Evolutionary conservation across 306 rosid species (phyloP), one percentile per base, ranked within the genome.

Genomic region (Cajanus cajan): DNA sequence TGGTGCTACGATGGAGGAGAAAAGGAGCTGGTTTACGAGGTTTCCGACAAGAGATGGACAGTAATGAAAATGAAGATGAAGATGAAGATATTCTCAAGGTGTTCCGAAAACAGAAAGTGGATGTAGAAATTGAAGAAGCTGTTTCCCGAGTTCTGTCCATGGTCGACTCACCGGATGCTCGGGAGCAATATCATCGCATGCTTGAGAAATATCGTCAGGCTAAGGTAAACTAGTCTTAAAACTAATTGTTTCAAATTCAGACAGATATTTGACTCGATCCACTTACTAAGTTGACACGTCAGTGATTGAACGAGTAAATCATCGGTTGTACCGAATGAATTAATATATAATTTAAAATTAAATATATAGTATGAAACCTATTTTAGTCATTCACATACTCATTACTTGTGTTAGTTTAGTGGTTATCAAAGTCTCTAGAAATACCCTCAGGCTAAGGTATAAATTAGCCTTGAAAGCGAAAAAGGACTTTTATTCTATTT

Each of bases 1-100:
- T 86, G 72, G 94, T 96, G 64, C 88, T 96, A 7, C 84, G 99
- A 31, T 96, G 99, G 99, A 87, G 93, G 31, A 85, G 99, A 80
- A 96, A 86, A 91, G 93, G 99, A 75, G 86, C 25, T 33, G 99
- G 99, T 74, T 83, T 96, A 81, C 92, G 99, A 67, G 97, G 99
- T 48, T 96, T 93, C 80, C 88, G 90, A 72, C 84, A 77, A 8
- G 98, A 90, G 55, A 71, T 81, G 80, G 79, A 85, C 31, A 18
- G 66, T 22, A 89, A 81, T 39, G 94, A 87, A 69, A 78, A 82
- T 84, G 96, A 91, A 77, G 98, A 92, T 84, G 96, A 91, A 77
- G 98, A 92, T 21, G 98, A 90, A 76, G 99, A 96, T 68, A 85
- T 96, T 81, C 93, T 93, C 80, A 91, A 85, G 88, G 89, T 85